Percentiles rank a stretch among this genome's conserved stretches.
These are phyloP conservation scores for Hypsizygus marmoreus DNA, from an alignment of 768 basidiomycete species.

Conservation along the genomic window DNA sequence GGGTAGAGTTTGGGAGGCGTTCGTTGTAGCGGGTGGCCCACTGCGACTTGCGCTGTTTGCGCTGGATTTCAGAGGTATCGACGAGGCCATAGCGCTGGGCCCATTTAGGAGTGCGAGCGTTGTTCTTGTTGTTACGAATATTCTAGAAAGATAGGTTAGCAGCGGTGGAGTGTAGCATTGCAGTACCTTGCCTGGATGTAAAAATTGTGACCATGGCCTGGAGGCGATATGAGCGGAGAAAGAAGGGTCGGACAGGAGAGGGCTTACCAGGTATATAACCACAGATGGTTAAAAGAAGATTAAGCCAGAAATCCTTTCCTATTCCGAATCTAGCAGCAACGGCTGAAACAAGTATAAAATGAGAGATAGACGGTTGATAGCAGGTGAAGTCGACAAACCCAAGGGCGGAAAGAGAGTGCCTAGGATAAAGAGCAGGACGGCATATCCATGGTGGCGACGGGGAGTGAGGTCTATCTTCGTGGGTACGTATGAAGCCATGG, in stretches of 20 bases:
- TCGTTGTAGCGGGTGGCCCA: conserved; percentile 91
- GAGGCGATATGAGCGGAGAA: conserved; percentile 9
- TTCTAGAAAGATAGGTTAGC: conserved; percentile 53
- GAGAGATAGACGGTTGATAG: conserved; percentile 4
- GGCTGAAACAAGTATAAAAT: conserved; percentile 47
- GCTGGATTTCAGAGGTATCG: conserved; percentile 73
- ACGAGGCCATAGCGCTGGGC: conserved; percentile 88
- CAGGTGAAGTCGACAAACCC: conserved; percentile 47
- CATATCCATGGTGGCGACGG: conserved; percentile 77
- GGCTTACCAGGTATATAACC: conserved; percentile 86
- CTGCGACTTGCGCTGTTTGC: conserved; percentile 78
- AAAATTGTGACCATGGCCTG: conserved; percentile 91
- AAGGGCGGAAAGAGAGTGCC: conserved; percentile 93
- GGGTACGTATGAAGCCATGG: conserved; percentile 37
- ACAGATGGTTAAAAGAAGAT: conserved; percentile 82
- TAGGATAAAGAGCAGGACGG: conserved; percentile 78
- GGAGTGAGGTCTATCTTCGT: conserved; percentile 66
- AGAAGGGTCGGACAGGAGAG: conserved; percentile 3
- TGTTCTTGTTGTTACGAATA: conserved; percentile 93
- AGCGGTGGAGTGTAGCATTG: background rate
- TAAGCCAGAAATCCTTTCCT: conserved; percentile 89
- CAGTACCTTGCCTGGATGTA: conserved; percentile 83
- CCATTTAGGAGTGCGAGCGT: conserved; percentile 95
- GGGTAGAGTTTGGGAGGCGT: conserved; percentile 66
- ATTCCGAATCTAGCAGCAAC: conserved; percentile 93